Percentiles rank a stretch among this genome's conserved stretches.
Conservation (phyloP, 352 stramenopile species). For the Globisporangium middletonii region DNA sequence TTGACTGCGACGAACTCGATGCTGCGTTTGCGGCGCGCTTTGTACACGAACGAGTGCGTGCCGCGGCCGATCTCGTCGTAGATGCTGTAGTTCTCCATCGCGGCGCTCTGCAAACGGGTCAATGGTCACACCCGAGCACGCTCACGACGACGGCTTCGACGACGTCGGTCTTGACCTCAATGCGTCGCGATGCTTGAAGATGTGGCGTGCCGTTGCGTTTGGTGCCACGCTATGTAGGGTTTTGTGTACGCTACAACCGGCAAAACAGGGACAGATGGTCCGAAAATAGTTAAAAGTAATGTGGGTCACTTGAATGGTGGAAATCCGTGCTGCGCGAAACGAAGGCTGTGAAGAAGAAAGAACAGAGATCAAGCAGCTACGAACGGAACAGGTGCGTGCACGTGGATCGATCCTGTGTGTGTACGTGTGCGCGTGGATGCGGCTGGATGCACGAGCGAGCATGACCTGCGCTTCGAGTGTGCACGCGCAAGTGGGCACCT, state of each 20-base stretch:
- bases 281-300: no score
- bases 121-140: no score
- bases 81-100: conserved; percentile 94
- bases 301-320: no score
- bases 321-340: not conserved
- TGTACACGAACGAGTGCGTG: conserved; percentile 91
- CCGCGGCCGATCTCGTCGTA: conserved; percentile 91
- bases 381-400: not conserved
- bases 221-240: no score
- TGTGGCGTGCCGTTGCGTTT: no score
- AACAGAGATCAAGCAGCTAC: conserved; percentile 13
- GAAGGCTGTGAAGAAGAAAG: conserved; percentile 3
- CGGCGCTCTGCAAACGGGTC: not conserved
- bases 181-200: no score
- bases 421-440: not conserved
- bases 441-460: not conserved
- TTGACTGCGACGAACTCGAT: conserved; percentile 94
- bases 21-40: conserved; percentile 87
- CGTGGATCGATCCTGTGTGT: not conserved
- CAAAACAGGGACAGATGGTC: no score
- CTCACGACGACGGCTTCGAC: no score
- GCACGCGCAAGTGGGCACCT: not conserved
- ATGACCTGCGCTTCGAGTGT: not conserved
- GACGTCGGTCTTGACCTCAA: no score
- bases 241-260: no score